Evolutionary conservation across 805 yeast species (phyloP).

Genomic region (Suhomyces tanzawaensis): DNA sequence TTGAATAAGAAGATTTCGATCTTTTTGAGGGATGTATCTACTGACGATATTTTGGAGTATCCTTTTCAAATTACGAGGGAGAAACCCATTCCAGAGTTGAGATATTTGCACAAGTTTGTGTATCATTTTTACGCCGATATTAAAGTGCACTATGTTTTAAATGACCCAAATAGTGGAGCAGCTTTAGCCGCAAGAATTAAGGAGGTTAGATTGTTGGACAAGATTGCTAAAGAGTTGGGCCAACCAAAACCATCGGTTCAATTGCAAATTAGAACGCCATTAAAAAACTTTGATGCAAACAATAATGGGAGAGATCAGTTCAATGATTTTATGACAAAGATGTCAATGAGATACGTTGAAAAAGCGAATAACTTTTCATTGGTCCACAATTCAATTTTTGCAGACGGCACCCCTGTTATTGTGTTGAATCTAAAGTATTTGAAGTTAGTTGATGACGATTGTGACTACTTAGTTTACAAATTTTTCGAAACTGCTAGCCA

Average conservation of each 20-base stretch:
- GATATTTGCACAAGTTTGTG: constrained; percentile 41
- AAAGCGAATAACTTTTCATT: constrained; percentile 42
- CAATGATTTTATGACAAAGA: constrained; percentile 72
- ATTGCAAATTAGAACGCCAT: constrained; percentile 54
- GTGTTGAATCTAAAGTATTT: constrained; percentile 46
- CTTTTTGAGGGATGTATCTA: constrained; percentile 28
- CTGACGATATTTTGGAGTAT: constrained; percentile 8
- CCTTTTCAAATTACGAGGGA: constrained; percentile 7
- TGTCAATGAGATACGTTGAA: constrained; percentile 54
- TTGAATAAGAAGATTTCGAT: constrained; percentile 27
- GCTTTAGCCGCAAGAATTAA: constrained; percentile 21
- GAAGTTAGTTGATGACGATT: constrained; percentile 35
- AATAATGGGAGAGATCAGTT: constrained; percentile 49
- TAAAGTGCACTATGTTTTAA: constrained; percentile 26
- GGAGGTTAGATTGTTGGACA: constrained; percentile 43
- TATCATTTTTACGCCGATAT: constrained; percentile 34
- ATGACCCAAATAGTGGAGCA: constrained; percentile 12
- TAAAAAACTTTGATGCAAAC: constrained; percentile 38
- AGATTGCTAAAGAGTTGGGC: constrained; percentile 49
- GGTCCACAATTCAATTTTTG: constrained; percentile 62
- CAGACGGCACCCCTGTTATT: constrained; percentile 71
- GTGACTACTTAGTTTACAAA: constrained; percentile 55
- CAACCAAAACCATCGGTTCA: constrained; percentile 57
- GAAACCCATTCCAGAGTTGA: constrained; percentile 35
- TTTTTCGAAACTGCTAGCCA: constrained; percentile 63